phyloP scores from a whole-genome alignment of 2,329 filamentous ascomycete genomes.

The Botrytis byssoidea region DNA sequence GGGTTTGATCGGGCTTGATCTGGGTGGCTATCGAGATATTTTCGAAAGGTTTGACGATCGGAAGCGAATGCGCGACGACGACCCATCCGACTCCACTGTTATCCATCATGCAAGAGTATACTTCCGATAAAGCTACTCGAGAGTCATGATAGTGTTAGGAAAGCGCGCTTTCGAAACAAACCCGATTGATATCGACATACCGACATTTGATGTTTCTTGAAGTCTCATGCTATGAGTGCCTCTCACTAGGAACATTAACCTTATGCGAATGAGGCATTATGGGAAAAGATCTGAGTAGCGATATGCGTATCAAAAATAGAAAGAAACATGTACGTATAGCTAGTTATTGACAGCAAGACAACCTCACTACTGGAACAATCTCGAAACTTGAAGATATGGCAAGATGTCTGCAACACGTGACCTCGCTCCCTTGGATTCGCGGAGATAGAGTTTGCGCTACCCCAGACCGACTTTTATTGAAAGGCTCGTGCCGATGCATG shows the following conservation, averaged over 20 bases:
- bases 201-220: not conserved
- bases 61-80: not conserved
- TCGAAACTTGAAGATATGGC: constrained; percentile 11
- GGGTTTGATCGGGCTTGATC: not conserved
- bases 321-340: not conserved
- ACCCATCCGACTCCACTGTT: not conserved
- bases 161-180: not conserved
- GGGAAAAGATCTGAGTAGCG: not conserved
- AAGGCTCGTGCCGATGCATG: not conserved
- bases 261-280: not conserved
- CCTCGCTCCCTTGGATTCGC: not conserved
- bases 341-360: not conserved
- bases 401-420: not conserved
- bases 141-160: not conserved
- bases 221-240: not conserved
- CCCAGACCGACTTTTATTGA: constrained; percentile 9
- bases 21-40: not conserved
- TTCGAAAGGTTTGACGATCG: not conserved
- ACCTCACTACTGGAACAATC: not conserved
- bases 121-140: not conserved
- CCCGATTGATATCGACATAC: not conserved
- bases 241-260: not conserved
- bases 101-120: not conserved
- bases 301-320: not conserved
- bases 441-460: constrained; percentile 17